A percentile compares a stretch with the other conserved stretches of the same genome.
phyloP scores from a whole-genome alignment of 2,329 filamentous ascomycete species.

The Neoascochyta sp. region DNA sequence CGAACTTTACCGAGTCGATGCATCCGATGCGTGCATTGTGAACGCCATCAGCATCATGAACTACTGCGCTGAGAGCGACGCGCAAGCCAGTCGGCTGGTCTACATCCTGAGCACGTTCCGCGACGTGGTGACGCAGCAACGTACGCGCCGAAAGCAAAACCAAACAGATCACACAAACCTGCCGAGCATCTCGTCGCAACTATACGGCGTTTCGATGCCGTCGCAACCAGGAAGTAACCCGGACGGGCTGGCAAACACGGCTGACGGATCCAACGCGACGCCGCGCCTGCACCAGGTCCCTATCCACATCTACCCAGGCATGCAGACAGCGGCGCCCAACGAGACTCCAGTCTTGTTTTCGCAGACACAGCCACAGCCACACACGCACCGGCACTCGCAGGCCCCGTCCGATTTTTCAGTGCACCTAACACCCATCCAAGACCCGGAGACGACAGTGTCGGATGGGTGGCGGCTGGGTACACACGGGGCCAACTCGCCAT shows the following conservation, averaged over 20 bases:
- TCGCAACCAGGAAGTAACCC: conserved; percentile 3
- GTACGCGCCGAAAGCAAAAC: conserved; percentile 23
- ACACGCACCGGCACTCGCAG: conserved; percentile 6
- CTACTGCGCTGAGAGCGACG: conserved; percentile 41
- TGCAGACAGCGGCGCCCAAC: conserved; percentile 27
- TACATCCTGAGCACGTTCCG: conserved; percentile 40
- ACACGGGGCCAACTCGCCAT: conserved; percentile 7
- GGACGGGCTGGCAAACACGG: conserved; percentile 5
- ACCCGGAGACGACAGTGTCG: conserved; percentile 12
- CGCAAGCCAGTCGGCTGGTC: conserved; percentile 38
- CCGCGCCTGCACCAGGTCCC: conserved; percentile 33
- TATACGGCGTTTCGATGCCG: conserved; percentile 23
- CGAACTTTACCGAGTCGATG: conserved; percentile 31
- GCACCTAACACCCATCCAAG: conserved; percentile 30
- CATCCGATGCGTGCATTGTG: conserved; percentile 36
- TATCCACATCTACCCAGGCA: conserved; percentile 36
- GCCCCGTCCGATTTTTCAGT: conserved; percentile 22
- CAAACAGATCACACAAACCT: conserved; percentile 21
- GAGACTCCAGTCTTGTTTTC: conserved; percentile 12
- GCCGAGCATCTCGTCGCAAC: conserved; percentile 34
- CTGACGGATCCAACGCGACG: conserved; percentile 14
- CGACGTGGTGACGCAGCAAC: conserved; percentile 36
- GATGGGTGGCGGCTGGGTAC: conserved; percentile 1
- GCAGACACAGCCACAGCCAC: conserved; percentile 4
- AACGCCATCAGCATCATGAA: conserved; percentile 41